Evolutionary conservation across 2,329 filamentous ascomycete species (phyloP), one percentile per base, ranked within the genome.

Genomic region (Xylariaceae sp.): DNA sequence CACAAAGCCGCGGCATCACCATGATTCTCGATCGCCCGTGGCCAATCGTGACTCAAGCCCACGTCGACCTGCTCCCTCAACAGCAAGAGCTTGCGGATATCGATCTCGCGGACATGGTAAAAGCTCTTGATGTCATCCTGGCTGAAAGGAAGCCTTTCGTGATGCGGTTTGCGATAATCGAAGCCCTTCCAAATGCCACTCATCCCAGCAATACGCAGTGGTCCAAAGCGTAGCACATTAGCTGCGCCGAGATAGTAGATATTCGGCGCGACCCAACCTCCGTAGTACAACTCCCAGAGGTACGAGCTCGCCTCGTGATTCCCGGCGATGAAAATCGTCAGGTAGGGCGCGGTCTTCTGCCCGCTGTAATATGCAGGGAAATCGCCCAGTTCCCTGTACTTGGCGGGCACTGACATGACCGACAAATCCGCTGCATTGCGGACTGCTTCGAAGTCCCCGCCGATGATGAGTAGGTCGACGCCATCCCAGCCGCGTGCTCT

Each of bases 201-300:
- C 68, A 97, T 76, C 5, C 88, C 93, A 34, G 90, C 89, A 56
- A 99, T 96, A 18, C 94, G 85, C 45, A 99, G 73, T 1, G 89
- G 87, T 0, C 93, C 93, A 31, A 95, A 76, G 16, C 87, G 86
- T 39, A 99, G 69, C 9, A 99, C 86, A 66, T 96, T 97, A 54
- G 94, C 90, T 33, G 91, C 90, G 45, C 94, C 94, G 69, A 97
- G 80, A 72, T 97, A 99, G 76, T 97, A 99, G 58, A 99, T 97
- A 61, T 94, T 96, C 9, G 90, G 91, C 7, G 93, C 93, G 6
- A 90, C 94, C 94, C 94, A 99, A 46, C 94, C 94, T 47, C 94
- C 94, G 67, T 97, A 96, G 74, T 90, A 96, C 0, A 99, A 81
- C 72, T 99, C 94, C 77, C 86, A 94, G 5, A 96, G 76, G 70